phyloP scores from a whole-genome alignment of 495 filamentous ascomycete genomes.

The Saxophila tyrrhenica region DNA sequence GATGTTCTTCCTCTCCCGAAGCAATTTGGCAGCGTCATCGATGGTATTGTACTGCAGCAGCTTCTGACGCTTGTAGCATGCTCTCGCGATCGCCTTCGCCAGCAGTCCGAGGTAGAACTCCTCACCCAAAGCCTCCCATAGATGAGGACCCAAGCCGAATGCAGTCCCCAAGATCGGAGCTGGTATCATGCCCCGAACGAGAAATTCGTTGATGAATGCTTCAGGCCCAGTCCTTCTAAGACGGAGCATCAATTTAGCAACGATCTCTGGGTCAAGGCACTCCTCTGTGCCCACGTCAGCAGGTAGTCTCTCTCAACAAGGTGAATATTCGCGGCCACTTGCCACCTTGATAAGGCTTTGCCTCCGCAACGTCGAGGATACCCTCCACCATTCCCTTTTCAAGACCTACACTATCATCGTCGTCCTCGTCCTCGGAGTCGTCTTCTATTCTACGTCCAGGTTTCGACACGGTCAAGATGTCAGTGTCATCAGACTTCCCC shows the following conservation, averaged over 20 bases:
- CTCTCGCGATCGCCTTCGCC: slow-evolving; percentile 65
- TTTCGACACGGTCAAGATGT: no score
- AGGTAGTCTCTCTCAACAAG: background rate
- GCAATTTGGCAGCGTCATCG: slow-evolving; percentile 71
- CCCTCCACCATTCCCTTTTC: background rate
- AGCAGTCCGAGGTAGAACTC: slow-evolving; percentile 64
- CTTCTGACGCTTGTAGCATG: slow-evolving; percentile 71
- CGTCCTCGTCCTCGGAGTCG: background rate
- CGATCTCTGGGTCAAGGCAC: background rate
- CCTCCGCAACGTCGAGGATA: background rate
- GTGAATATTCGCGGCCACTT: background rate
- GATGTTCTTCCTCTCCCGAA: slow-evolving; percentile 67
- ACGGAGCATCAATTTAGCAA: background rate
- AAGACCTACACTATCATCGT: no score
- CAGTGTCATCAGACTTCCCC: no score
- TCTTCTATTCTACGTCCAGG: background rate
- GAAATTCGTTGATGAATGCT: slow-evolving; percentile 61
- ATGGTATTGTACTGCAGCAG: slow-evolving; percentile 71
- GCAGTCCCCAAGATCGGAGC: slow-evolving; percentile 81
- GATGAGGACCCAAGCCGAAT: slow-evolving; percentile 54
- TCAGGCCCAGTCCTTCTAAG: slow-evolving; percentile 65
- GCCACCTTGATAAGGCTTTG: background rate
- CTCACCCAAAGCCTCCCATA: slow-evolving; percentile 54
- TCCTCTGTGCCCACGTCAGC: background rate
- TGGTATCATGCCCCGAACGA: slow-evolving; percentile 54